phyloP scores from a whole-genome alignment of 2,329 filamentous ascomycete species.

The Trichoderma atroviride region DNA sequence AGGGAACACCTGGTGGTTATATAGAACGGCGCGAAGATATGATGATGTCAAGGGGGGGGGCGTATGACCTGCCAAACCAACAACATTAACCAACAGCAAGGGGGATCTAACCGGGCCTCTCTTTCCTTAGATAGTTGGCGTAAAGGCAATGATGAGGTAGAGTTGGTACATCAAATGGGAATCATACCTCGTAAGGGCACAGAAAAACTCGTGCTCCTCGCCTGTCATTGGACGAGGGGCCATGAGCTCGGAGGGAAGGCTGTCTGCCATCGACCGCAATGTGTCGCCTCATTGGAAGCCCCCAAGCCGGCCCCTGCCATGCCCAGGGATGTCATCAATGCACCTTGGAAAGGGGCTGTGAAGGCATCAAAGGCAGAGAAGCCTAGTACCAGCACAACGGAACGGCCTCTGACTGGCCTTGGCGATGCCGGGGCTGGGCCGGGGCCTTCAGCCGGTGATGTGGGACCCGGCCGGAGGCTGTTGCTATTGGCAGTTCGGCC shows the following conservation, averaged over 20 bases:
- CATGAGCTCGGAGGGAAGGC: not conserved
- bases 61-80: not conserved
- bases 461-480: conserved; percentile 25
- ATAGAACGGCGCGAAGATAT: not conserved
- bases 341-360: conserved; percentile 26
- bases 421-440: conserved; percentile 9
- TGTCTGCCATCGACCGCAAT: not conserved
- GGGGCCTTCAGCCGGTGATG: conserved; percentile 23
- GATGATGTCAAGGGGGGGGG: conserved; percentile 8
- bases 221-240: not conserved
- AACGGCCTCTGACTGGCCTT: conserved; percentile 22
- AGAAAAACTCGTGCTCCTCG: not conserved
- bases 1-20: not conserved
- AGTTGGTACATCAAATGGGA: not conserved
- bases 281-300: not conserved
- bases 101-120: conserved; percentile 6
- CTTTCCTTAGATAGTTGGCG: not conserved
- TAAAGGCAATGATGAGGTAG: not conserved
- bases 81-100: conserved; percentile 8
- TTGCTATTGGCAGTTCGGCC: not conserved
- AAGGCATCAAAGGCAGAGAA: conserved; percentile 16
- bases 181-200: not conserved
- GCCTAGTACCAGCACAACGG: conserved; percentile 25
- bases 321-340: conserved; percentile 3
- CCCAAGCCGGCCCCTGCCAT: not conserved